Percentiles rank a stretch among this genome's conserved stretches.
Conservation (phyloP, 495 filamentous ascomycete genomes). For the Clohesyomyces aquaticus region DNA sequence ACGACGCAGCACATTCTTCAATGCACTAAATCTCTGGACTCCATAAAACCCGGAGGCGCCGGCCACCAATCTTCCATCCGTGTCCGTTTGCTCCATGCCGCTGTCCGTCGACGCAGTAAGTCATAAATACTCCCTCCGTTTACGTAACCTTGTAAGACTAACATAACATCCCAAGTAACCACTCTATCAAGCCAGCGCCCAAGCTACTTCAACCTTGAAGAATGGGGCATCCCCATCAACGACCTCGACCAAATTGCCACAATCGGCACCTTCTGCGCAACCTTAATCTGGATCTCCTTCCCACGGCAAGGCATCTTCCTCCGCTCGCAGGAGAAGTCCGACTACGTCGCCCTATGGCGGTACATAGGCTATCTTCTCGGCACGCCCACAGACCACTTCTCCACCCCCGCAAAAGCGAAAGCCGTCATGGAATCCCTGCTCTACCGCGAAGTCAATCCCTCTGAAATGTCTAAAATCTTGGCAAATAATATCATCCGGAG, state of each 20-base stretch:
- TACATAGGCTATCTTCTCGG: conserved; percentile 74
- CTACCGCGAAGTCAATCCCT: conserved; percentile 66
- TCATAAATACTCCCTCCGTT: too few relatives aligned
- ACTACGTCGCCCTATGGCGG: conserved; percentile 78
- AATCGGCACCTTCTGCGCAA: conserved; percentile 68
- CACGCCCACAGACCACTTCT: conserved; percentile 62
- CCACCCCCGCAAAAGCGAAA: conserved; percentile 57
- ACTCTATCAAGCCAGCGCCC: conserved; percentile 58
- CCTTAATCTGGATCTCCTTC: conserved; percentile 67
- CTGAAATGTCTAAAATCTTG: conserved; percentile 60
- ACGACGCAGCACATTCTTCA: conserved; percentile 77
- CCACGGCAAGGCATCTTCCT: conserved; percentile 74
- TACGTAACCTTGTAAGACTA: too few relatives aligned
- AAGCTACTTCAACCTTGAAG: conserved; percentile 64
- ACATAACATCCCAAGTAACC: too few relatives aligned
- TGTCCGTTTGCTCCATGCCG: conserved; percentile 75
- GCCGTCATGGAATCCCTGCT: conserved; percentile 68
- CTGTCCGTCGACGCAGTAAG: conserved; percentile 68
- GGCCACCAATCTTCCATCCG: conserved; percentile 70
- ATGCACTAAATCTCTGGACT: conserved; percentile 65
- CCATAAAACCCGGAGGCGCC: conserved; percentile 68
- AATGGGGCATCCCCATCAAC: conserved; percentile 70
- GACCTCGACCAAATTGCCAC: conserved; percentile 75
- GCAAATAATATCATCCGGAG: conserved; percentile 75
- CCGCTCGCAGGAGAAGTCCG: conserved; percentile 61